phyloP scores from a whole-genome alignment of 495 filamentous ascomycete genomes.

The Lepraria neglecta region DNA sequence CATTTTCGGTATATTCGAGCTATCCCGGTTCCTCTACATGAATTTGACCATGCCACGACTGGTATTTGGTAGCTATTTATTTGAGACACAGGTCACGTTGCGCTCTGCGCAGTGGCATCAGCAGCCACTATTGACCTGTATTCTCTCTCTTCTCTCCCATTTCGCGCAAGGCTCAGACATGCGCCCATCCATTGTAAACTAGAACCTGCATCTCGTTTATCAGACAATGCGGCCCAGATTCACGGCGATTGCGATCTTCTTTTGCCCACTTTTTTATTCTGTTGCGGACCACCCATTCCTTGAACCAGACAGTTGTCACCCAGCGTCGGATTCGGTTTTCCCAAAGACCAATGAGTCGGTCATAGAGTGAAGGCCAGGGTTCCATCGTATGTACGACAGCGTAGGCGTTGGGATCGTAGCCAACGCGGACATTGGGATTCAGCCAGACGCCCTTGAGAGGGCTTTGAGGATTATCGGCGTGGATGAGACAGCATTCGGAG shows the following conservation, averaged over 20 bases:
- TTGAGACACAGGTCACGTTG: too few relatives aligned
- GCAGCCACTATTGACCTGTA: neutral
- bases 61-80: too few relatives aligned
- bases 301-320: conserved; percentile 27
- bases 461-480: conserved; percentile 60
- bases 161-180: conserved; percentile 43
- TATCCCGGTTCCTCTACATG: neutral
- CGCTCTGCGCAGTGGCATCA: too few relatives aligned
- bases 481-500: conserved; percentile 78
- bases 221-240: conserved; percentile 49
- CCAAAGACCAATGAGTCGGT: conserved; percentile 47
- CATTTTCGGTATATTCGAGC: neutral
- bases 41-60: too few relatives aligned
- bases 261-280: neutral
- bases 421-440: conserved; percentile 73
- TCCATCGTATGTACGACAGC: neutral
- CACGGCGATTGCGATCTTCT: neutral
- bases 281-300: conserved; percentile 1
- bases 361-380: conserved; percentile 35
- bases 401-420: conserved; percentile 53
- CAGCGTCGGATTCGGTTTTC: conserved; percentile 50
- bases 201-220: conserved; percentile 84
- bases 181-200: conserved; percentile 65
- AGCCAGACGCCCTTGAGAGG: conserved; percentile 57
- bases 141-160: neutral